phyloP scores from a whole-genome alignment of 2,329 filamentous ascomycete genomes.

The Alternaria alternata region DNA sequence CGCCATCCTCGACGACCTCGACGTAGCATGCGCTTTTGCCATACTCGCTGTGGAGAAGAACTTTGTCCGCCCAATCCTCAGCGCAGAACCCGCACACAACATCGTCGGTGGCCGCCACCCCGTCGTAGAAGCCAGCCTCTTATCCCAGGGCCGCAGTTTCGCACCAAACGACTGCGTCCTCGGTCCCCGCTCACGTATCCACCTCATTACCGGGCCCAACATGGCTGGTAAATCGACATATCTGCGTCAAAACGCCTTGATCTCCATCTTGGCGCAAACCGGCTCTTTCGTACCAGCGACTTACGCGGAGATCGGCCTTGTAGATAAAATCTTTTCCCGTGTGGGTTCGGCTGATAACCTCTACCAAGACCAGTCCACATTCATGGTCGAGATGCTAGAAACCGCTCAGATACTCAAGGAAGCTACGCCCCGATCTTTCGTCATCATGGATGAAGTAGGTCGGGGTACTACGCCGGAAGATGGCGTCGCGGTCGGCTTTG shows the following conservation, averaged over 20 bases:
- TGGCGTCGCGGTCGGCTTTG: slow-evolving; percentile 88
- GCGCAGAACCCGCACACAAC: slow-evolving; percentile 69
- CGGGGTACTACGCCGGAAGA: slow-evolving; percentile 93
- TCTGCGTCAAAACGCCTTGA: slow-evolving; percentile 91
- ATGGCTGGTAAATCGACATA: slow-evolving; percentile 99
- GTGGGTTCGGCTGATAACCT: slow-evolving; percentile 89
- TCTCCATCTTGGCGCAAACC: slow-evolving; percentile 90
- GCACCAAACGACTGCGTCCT: slow-evolving; percentile 86
- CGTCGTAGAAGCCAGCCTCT: slow-evolving; percentile 85
- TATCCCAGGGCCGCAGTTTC: slow-evolving; percentile 81
- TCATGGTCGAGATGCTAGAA: slow-evolving; percentile 99
- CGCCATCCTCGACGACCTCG: slow-evolving; percentile 89
- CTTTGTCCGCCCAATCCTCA: slow-evolving; percentile 77
- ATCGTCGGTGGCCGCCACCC: slow-evolving; percentile 90
- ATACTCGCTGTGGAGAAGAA: slow-evolving; percentile 76
- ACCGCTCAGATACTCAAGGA: slow-evolving; percentile 87
- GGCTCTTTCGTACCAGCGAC: slow-evolving; percentile 92
- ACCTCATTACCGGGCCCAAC: slow-evolving; percentile 83
- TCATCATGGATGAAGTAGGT: slow-evolving; percentile 97
- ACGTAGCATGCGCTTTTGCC: slow-evolving; percentile 88
- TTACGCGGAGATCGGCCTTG: slow-evolving; percentile 84
- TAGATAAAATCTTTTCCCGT: slow-evolving; percentile 95
- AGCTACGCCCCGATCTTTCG: slow-evolving; percentile 84
- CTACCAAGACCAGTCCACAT: slow-evolving; percentile 94
- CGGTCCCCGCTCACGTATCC: slow-evolving; percentile 75